phyloP scores from a whole-genome alignment of 1,284 basidiomycete genomes.

The Trametes versicolor region DNA sequence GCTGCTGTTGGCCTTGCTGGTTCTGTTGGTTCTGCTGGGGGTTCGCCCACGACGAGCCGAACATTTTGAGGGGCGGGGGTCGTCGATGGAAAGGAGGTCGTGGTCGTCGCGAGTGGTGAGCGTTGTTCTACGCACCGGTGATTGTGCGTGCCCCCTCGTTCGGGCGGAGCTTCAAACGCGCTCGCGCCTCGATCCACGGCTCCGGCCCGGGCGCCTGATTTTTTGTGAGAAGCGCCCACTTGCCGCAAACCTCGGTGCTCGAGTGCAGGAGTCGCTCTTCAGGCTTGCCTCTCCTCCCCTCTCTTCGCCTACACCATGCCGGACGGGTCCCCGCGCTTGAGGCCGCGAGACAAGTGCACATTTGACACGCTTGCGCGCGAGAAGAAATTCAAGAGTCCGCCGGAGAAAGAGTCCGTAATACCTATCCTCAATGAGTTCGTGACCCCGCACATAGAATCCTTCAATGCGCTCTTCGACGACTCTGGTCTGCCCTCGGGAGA shows the following conservation, averaged over 20 bases:
- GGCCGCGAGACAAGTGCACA: conserved; percentile 49
- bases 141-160: conserved; percentile 30
- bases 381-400: conserved; percentile 83
- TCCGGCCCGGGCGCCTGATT: conserved; percentile 27
- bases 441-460: conserved; percentile 93
- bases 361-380: conserved; percentile 93
- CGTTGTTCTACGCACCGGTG: conserved; percentile 27
- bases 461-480: conserved; percentile 95
- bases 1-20: conserved; percentile 51
- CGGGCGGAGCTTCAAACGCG: conserved; percentile 41
- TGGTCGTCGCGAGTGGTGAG: conserved; percentile 37
- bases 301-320: conserved; percentile 44
- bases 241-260: conserved; percentile 11
- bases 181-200: conserved; percentile 21
- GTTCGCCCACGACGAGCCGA: conserved; percentile 70
- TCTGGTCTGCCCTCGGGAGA: conserved; percentile 77
- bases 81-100: conserved; percentile 30
- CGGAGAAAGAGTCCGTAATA: conserved; percentile 74
- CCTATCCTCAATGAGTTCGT: conserved; percentile 94
- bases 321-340: conserved; percentile 40
- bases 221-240: conserved; percentile 32
- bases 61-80: conserved; percentile 55
- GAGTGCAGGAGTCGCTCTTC: background rate
- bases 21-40: conserved; percentile 62
- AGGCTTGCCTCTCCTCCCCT: conserved; percentile 15